Evolutionary conservation across 148 eudicot species (phyloP), one percentile per base, ranked within the genome.

Genomic region (Silene latifolia): DNA sequence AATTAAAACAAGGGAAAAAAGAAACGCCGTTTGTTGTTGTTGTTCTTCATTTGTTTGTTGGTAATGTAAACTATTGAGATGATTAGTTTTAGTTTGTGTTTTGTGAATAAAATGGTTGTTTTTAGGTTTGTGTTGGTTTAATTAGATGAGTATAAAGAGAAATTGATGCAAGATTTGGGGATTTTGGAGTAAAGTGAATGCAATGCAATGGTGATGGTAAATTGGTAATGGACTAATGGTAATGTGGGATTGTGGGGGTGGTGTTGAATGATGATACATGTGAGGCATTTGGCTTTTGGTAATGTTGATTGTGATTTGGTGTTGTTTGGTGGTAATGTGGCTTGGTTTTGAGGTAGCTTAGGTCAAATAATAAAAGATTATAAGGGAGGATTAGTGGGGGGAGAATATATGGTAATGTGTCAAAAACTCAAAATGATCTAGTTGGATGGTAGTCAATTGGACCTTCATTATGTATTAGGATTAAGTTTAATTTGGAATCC

Each of bases 1-100:
- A 39, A 39, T 1, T 39, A 69, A 68, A 70, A 13, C 4, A 12
- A 23, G 10, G 29, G 15, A 3, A 46, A 25, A 44, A 68, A 69
- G 73, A 70, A 53, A 70, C 61, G 73, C 5, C 21, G 73, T 70
- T 12, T 53, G 64, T 32, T 32, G 35, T 32, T 32, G 29, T 1
- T 60, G 73, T 53, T 70, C 21, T 51, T 53, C 59, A 42, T 51
- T 51, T 39, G 44, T 39, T 39, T 39, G 44, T 51, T 47, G 53
- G 4, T 0, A 8, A 48, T 48, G 56, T 12, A 3, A 4, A 51
- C 8, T 13, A 51, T 51, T 51, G 44, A 39, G 35, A 63, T 63
- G 67, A 63, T 23, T 24, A 23, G 5, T 63, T 39, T 39, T 0
- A 0, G 8, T 39, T 5, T 39, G 44, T 39, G 8, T 39, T 63